These are phyloP conservation scores for Cyclostephanos invisitatus DNA, from an alignment of 108 stramenopile genomes.

Conservation along the genomic window DNA sequence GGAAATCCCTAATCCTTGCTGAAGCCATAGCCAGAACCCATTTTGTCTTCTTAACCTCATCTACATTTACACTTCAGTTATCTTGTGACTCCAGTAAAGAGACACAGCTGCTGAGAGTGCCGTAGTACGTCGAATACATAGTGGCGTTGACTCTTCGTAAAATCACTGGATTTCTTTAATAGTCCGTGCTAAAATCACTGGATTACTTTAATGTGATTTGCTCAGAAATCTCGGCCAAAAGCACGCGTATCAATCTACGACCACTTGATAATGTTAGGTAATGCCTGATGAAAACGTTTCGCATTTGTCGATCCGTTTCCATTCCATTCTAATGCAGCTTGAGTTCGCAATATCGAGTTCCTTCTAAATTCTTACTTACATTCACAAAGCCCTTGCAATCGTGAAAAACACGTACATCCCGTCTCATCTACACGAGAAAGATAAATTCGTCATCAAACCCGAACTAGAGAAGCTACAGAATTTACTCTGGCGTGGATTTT, in stretches of 20 bases:
- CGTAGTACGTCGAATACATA: no score
- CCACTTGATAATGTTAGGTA: background rate
- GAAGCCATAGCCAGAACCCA: background rate
- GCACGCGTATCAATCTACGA: background rate
- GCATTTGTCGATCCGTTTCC: slow-evolving; percentile 3
- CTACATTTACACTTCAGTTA: no score
- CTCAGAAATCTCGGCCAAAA: slow-evolving; percentile 3
- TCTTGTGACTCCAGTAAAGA: no score
- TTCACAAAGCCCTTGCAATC: background rate
- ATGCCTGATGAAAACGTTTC: background rate
- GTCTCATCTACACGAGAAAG: background rate
- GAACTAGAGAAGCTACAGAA: background rate
- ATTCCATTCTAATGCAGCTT: background rate
- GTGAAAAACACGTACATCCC: background rate
- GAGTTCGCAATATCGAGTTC: background rate
- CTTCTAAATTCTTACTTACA: background rate
- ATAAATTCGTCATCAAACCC: background rate
- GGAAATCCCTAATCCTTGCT: slow-evolving; percentile 7
- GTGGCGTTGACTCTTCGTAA: background rate
- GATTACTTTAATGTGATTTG: slow-evolving; percentile 11
- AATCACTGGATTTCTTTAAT: slow-evolving; percentile 1
- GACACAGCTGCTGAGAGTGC: no score
- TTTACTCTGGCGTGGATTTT: slow-evolving; percentile 5
- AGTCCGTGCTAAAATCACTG: slow-evolving; percentile 1
- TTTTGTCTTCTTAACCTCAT: no score